Evolutionary conservation across 441 rosid genomes (phyloP), one percentile per base, ranked within the genome.

Genomic region (Melastoma candidum): DNA sequence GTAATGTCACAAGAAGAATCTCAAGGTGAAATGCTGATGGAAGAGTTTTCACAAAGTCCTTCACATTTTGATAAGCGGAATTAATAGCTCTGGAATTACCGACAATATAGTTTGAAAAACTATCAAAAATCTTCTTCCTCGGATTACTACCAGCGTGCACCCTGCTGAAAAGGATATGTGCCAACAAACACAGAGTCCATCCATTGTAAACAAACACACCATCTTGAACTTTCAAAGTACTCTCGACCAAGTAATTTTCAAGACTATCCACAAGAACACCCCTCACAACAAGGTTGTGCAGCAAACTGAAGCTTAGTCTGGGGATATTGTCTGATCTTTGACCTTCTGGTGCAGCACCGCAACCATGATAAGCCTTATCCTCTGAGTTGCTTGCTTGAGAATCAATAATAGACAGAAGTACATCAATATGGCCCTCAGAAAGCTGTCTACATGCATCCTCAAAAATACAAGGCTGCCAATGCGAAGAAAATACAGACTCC

Each of bases 1-100:
- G 97, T 76, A 92, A 95, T 53, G 96, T 90, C 85, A 87, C 77
- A 39, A 92, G 77, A 67, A 95, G 95, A 77, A 95, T 83, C 85
- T 95, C 95, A 68, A 92, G 66, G 72, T 95, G 96, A 71, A 85
- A 87, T 49, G 76, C 74, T 44, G 98, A 85, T 48, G 99, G 99
- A 66, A 92, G 98, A 61, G 75, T 72, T 48, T 60, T 76, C 71
- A 82, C 68, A 68, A 92, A 65, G 57, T 85, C 96, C 77, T 75
- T 78, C 63, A 80, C 68, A 62, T 69, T 67, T 67, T 75, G 79
- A 64, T 78, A 78, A 57, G 71, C 75, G 44, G 74, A 74, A 65
- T 70, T 68, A 64, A 88, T 67, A 64, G 58, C 56, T 56, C 75
- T 70, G 47, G 68, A 83, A 79, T 75, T 92, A 63, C 74, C 81